These are phyloP conservation scores for Marasmius sp. DNA, from an alignment of 1,284 basidiomycete species.

Conservation along the genomic window DNA sequence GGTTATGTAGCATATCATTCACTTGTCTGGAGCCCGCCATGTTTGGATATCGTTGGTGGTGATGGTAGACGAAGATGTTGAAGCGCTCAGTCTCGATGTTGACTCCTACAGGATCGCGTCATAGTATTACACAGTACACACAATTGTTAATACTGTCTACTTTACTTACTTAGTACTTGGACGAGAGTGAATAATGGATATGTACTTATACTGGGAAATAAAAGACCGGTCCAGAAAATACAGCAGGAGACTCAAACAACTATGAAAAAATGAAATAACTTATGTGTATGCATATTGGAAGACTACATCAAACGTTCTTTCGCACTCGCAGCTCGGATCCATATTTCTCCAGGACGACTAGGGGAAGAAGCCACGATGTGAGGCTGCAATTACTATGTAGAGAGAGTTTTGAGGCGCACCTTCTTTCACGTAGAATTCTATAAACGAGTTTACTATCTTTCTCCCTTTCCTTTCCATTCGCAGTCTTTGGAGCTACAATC, in stretches of 20 bases:
- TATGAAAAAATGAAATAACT: no score
- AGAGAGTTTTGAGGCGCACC: conserved; percentile 43
- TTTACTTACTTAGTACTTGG: no score
- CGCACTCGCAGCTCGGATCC: conserved; percentile 66
- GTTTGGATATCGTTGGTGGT: background rate
- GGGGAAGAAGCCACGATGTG: background rate
- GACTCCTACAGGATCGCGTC: no score
- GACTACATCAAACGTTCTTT: conserved; percentile 46
- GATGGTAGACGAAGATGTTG: background rate
- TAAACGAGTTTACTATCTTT: conserved; percentile 58
- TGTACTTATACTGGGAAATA: no score
- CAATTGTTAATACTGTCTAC: no score
- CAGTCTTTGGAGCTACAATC: conserved; percentile 1
- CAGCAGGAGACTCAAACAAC: no score
- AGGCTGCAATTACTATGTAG: background rate
- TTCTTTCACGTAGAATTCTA: conserved; percentile 71
- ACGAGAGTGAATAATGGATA: no score
- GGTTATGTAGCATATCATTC: conserved; percentile 47
- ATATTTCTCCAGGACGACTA: conserved; percentile 80
- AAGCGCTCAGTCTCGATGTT: no score
- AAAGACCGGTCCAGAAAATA: no score
- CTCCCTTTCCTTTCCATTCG: conserved; percentile 26
- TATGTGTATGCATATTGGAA: background rate
- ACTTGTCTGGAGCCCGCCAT: conserved; percentile 28
- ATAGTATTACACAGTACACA: no score